Base-by-base conservation (phyloP, 257 asterid genomes). In the Jaltomata sinuosa region DNA sequence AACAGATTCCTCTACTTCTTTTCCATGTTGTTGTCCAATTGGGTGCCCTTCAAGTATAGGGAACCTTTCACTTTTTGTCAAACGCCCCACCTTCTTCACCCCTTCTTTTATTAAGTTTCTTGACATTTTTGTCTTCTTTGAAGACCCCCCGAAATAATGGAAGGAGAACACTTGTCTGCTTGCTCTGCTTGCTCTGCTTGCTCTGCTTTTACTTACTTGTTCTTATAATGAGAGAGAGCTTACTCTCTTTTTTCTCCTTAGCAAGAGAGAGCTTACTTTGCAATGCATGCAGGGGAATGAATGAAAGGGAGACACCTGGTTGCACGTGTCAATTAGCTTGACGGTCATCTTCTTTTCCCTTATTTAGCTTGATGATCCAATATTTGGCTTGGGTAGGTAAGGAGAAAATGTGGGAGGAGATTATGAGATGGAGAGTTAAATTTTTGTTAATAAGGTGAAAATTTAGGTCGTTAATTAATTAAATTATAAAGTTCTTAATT, bases 11-110 rank as follows among this genome's bases (percentile, higher is more conserved):
- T 87, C 88, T 2, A 77, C 91, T 88, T 90, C 85, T 50, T 87
- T 81, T 1, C 97, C 97, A 59, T 91, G 95, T 80, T 85, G 74
- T 83, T 89, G 90, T 3, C 94, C 97, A 1, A 87, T 91, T 9
- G 92, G 93, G 34, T 89, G 97, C 1, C 89, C 92, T 86, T 88
- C 83, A 5, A 91, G 88, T 1, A 55, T 87, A 0, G 97, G 95
- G 38, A 93, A 94, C 3, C 83, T 87, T 14, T 72, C 59, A 7
- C 86, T 87, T 84, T 87, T 88, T 0, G 86, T 21, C 27, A 88
- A 64, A 25, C 86, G 32, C 1, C 76, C 84, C 53, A 85, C 82
- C 45, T 82, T 91, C 85, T 87, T 87, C 82, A 57, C 57, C 9
- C 89, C 90, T 12, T 90, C 87, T 85, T 52, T 91, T 7, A 92